Base-by-base conservation (phyloP, 441 rosid genomes). In the Gossypium schwendimanii region DNA sequence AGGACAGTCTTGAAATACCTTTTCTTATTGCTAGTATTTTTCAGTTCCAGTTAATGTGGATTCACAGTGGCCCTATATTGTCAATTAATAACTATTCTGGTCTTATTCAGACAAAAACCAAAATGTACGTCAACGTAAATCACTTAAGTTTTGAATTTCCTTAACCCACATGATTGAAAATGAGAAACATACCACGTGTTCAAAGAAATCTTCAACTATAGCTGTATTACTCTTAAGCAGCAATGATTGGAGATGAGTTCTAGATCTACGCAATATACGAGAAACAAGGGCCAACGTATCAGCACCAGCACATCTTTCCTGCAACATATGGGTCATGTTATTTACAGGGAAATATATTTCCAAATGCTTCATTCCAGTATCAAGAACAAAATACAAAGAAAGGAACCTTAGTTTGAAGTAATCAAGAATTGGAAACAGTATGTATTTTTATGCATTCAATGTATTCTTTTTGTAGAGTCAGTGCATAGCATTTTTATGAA, bases 271-370 rank as follows among this genome's bases (percentile, higher is more conserved):
- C 85, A 96, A 79, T 71, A 88, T 81, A 74, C 85, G 95, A 81
- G 94, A 93, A 70, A 93, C 98, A 77, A 96, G 91, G 75, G 89
- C 84, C 60, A 88, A 14, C 15, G 89, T 87, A 70, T 93, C 96
- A 39, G 90, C 94, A 69, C 83, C 98, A 10, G 92, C 84, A 81
- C 99, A 96, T 82, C 98, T 88, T 84, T 96, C 99, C 99, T 96
- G 93, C 84, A 85, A 83, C 20, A 78, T 68, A 78, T 80, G 59
- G 41, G 63, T 69, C 79, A 57, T 55, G 80, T 75, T 67, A 75
- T 67, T 77, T 45, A 54, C 45, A 26, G 39, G 71, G 36, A 68
- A 41, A 74, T n/a, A 50, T 23, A 63, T 23, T 45, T 17, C 45
- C 62, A 73, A 66, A 64, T 23, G 55, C 24, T 69, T 76, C 26